Base-by-base conservation (phyloP, 371 early-diverging fungal species). In the Rhizoclosmatium hyalinum region DNA sequence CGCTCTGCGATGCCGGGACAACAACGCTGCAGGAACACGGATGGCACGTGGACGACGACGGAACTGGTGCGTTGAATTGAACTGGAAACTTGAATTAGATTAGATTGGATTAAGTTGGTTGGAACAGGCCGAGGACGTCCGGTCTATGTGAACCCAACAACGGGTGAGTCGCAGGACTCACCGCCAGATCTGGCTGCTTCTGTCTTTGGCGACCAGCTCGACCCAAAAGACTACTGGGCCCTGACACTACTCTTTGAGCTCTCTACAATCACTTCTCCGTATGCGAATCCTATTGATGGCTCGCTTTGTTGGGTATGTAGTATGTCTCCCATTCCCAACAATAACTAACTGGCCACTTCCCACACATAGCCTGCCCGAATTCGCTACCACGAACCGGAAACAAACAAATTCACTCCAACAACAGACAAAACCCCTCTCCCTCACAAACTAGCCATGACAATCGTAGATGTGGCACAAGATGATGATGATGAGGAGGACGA, bases 41-140 rank as follows among this genome's bases (percentile, higher is more conserved):
- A 5, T 77, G 77, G 77, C 73, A 72, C 44, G 69, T 77, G 2
- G 77, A 77, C 46, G 77, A 77, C 55, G 77, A 77, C 21, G 77
- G 73, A 10, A 32, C 32, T 32, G 32, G 32, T 32, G 32, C 32
- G 32, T 32, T 32, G 32, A 32, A 32, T 32, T 32, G 32, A 32
- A 32, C 32, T 32, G 32, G 32, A 32, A 32, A 32, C 32, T 32
- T 32, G 32, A 32, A 32, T 32, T 32, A 32, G 32, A 32, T 32
- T 32, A 32, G 32, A 32, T 32, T 32, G 1, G 32, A 32, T 32
- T 32, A 32, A 32, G 32, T 32, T 32, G 32, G 32, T 32, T 32
- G 32, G 32, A 32, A 73, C 77, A 3, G 77, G 77, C 19, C 58
- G 73, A 3, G 73, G 73, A 32, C n/a, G 77, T n/a, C 77, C 77